phyloP scores from a whole-genome alignment of 1,284 basidiomycete species.

The Rhodofomes roseus region DNA sequence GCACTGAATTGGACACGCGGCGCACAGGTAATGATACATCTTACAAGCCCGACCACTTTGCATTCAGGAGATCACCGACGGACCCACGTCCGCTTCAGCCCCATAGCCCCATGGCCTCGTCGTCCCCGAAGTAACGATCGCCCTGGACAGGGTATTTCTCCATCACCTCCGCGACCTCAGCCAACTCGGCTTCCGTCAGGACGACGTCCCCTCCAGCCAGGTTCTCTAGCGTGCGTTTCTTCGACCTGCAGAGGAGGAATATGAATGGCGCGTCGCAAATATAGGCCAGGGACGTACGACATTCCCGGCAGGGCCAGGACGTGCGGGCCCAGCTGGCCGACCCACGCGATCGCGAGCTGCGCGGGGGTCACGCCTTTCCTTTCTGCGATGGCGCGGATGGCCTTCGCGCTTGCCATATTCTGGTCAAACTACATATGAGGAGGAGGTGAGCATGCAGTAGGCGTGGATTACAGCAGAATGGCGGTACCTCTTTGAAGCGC shows the following conservation, averaged over 20 bases:
- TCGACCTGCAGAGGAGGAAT: constrained; percentile 16
- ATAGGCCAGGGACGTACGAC: constrained; percentile 31
- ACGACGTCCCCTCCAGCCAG: constrained; percentile 37
- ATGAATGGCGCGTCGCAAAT: background rate
- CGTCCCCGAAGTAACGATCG: constrained; percentile 21
- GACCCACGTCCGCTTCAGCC: too few relatives aligned
- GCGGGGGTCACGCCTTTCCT: constrained; percentile 48
- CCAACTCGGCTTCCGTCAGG: constrained; percentile 36
- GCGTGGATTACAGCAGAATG: background rate
- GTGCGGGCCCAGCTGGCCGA: constrained; percentile 41
- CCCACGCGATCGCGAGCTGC: constrained; percentile 65
- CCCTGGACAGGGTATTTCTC: constrained; percentile 23
- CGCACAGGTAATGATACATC: too few relatives aligned
- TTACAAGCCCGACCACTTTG: too few relatives aligned
- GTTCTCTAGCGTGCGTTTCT: constrained; percentile 43
- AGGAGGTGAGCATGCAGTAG: background rate
- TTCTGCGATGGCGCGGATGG: constrained; percentile 39
- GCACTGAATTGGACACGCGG: too few relatives aligned
- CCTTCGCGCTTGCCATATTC: constrained; percentile 52
- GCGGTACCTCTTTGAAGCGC: constrained; percentile 26
- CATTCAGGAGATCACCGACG: too few relatives aligned
- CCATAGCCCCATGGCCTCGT: constrained; percentile 20
- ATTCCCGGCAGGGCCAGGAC: constrained; percentile 54
- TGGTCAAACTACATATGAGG: constrained; percentile 38
- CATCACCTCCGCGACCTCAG: constrained; percentile 30